Evolutionary conservation across 1,284 basidiomycete genomes (phyloP).

Genomic region (Pyrrhoderma noxium): DNA sequence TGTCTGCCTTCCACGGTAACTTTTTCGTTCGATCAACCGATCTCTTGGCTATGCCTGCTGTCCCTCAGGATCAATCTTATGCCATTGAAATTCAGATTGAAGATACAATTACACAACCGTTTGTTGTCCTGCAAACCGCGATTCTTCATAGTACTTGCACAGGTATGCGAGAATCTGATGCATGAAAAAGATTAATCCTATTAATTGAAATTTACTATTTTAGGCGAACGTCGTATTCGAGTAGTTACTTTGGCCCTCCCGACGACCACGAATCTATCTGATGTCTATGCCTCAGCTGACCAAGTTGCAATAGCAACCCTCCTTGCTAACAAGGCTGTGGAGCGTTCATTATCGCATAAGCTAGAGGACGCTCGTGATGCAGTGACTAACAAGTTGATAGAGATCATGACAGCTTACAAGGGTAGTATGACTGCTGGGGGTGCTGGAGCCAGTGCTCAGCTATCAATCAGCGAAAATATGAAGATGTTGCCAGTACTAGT

Average conservation of each 20-base stretch:
- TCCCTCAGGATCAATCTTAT: slow-evolving; percentile 95
- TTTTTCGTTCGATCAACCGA: slow-evolving; percentile 99
- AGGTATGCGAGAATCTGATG: slow-evolving; percentile 40
- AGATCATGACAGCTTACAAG: slow-evolving; percentile 91
- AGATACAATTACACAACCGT: slow-evolving; percentile 87
- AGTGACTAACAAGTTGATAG: slow-evolving; percentile 86
- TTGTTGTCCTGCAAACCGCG: slow-evolving; percentile 95
- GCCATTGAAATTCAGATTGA: slow-evolving; percentile 97
- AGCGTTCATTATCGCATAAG: slow-evolving; percentile 83
- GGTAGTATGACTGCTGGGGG: slow-evolving; percentile 93
- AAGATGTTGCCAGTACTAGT: slow-evolving; percentile 89
- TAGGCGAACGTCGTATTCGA: slow-evolving; percentile 90
- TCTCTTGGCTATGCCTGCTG: slow-evolving; percentile 91
- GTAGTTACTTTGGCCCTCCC: slow-evolving; percentile 92
- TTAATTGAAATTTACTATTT: neutral
- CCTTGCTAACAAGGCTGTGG: slow-evolving; percentile 95
- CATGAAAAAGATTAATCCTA: neutral
- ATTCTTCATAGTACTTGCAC: slow-evolving; percentile 95
- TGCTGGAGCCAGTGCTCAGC: slow-evolving; percentile 88
- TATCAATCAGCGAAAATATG: slow-evolving; percentile 88
- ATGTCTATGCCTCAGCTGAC: slow-evolving; percentile 93
- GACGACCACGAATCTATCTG: slow-evolving; percentile 87
- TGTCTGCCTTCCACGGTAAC: slow-evolving; percentile 99
- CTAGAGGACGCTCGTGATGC: slow-evolving; percentile 92
- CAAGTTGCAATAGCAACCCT: slow-evolving; percentile 88